phyloP scores from a whole-genome alignment of 148 eudicot genomes.

The Mesembryanthemum crystallinum region DNA sequence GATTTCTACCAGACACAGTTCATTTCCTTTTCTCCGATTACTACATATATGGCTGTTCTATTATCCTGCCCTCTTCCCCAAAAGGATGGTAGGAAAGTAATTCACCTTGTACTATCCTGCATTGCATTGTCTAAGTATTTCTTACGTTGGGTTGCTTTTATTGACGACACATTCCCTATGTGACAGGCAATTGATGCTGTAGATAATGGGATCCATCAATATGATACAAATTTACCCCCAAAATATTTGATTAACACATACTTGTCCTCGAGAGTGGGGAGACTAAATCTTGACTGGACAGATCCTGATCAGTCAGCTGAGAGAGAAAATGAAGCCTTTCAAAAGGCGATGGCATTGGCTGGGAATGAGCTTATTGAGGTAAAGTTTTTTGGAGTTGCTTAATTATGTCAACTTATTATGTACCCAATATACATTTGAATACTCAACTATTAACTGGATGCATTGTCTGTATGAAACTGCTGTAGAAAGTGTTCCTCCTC shows the following conservation, averaged over 20 bases:
- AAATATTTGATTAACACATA: conserved; percentile 77
- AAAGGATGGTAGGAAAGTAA: background rate
- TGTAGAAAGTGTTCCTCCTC: background rate
- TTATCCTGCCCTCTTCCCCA: background rate
- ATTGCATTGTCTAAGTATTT: background rate
- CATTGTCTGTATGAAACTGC: background rate
- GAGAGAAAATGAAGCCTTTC: conserved; percentile 77
- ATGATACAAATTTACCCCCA: conserved; percentile 61
- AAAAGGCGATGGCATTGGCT: conserved; percentile 67
- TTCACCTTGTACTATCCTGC: background rate
- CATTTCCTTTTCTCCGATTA: background rate
- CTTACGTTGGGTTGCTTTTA: background rate
- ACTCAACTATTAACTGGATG: background rate
- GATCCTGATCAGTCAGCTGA: conserved; percentile 88
- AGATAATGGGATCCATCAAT: conserved; percentile 87
- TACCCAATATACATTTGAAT: background rate
- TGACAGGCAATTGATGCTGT: conserved; percentile 92
- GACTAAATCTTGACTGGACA: conserved; percentile 79
- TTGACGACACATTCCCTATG: background rate
- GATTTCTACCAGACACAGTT: too few species aligned
- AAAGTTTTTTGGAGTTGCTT: conserved; percentile 21
- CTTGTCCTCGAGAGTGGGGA: conserved; percentile 85
- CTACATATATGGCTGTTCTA: background rate
- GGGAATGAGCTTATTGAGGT: conserved; percentile 91
- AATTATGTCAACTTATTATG: background rate